These are phyloP conservation scores for Pythium guiyangense DNA, from an alignment of 352 stramenopile genomes.

Conservation along the genomic window DNA sequence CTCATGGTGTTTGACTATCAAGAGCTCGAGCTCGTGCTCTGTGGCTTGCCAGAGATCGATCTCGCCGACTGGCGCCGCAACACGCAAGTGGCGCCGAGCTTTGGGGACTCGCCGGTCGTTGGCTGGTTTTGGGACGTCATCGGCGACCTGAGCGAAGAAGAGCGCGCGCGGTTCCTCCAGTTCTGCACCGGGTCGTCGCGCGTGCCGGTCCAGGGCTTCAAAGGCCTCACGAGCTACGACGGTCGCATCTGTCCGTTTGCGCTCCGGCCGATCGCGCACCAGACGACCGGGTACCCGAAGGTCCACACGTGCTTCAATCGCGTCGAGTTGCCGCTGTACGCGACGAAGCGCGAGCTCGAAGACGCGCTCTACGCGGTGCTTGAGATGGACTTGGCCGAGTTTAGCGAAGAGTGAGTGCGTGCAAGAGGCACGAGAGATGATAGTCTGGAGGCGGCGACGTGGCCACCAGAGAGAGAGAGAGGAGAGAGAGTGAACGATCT, in stretches of 20 bases:
- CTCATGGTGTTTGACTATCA: slow-evolving; percentile 51
- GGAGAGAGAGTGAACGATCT: too few species aligned
- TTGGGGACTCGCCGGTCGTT: slow-evolving; percentile 44
- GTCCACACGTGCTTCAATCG: slow-evolving; percentile 87
- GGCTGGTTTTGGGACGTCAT: slow-evolving; percentile 82
- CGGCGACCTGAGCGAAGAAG: slow-evolving; percentile 49
- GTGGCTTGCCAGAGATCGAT: slow-evolving; percentile 45
- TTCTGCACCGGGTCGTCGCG: slow-evolving; percentile 83
- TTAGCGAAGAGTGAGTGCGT: slow-evolving; percentile 68
- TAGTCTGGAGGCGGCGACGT: too few species aligned
- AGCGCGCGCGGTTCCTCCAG: slow-evolving; percentile 79
- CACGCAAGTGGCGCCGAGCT: slow-evolving; percentile 51
- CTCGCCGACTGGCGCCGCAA: slow-evolving; percentile 85
- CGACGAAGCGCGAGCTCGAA: slow-evolving; percentile 88
- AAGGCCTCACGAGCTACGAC: slow-evolving; percentile 78
- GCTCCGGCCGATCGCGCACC: slow-evolving; percentile 46
- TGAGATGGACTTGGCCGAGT: slow-evolving; percentile 95
- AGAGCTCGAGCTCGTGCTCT: slow-evolving; percentile 73
- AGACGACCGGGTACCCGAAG: slow-evolving; percentile 64
- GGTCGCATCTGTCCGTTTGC: slow-evolving; percentile 75
- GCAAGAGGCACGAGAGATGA: neutral
- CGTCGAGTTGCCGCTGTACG: slow-evolving; percentile 75
- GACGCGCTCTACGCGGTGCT: slow-evolving; percentile 94
- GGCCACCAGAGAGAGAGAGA: too few species aligned
- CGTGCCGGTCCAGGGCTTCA: slow-evolving; percentile 84